Evolutionary conservation across 192 early-diverging fungal genomes (phyloP).

Genomic region (Obelidium mucronatum): DNA sequence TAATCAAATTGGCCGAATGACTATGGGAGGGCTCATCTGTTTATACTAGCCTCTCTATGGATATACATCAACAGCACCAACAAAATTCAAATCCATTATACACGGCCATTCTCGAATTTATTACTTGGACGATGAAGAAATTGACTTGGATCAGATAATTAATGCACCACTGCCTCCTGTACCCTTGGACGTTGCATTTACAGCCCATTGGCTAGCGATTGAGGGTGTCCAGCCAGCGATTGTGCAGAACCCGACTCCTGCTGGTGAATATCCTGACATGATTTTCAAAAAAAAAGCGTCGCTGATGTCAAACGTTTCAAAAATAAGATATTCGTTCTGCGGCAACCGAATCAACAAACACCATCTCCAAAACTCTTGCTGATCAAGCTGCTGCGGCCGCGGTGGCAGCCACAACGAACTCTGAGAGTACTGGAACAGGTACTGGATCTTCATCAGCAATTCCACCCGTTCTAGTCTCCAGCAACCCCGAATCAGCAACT

Average conservation of each 20-base stretch:
- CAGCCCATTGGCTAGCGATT: constrained; percentile 98
- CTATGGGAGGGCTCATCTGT: not conserved
- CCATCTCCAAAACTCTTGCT: not conserved
- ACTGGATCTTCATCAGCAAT: not conserved
- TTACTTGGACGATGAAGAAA: constrained; percentile 92
- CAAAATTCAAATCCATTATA: constrained; percentile 70
- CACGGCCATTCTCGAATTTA: constrained; percentile 69
- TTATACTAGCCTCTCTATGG: constrained; percentile 87
- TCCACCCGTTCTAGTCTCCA: constrained; percentile 40
- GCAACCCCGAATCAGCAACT: constrained; percentile 53
- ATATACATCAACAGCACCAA: constrained; percentile 71
- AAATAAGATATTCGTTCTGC: not conserved
- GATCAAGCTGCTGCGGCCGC: not conserved
- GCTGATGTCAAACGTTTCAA: not conserved
- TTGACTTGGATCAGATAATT: constrained; percentile 90
- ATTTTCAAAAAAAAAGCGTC: no score
- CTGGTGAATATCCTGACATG: constrained; percentile 51
- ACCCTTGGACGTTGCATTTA: constrained; percentile 87
- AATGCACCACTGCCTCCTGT: constrained; percentile 87
- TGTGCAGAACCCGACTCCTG: constrained; percentile 91
- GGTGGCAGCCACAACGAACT: not conserved
- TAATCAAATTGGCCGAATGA: not conserved
- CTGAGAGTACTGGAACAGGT: not conserved
- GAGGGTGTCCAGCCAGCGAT: constrained; percentile 99
- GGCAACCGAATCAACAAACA: not conserved